These are phyloP conservation scores for Nemophila menziesii DNA, from an alignment of 257 asterid species.

Conservation along the genomic window DNA sequence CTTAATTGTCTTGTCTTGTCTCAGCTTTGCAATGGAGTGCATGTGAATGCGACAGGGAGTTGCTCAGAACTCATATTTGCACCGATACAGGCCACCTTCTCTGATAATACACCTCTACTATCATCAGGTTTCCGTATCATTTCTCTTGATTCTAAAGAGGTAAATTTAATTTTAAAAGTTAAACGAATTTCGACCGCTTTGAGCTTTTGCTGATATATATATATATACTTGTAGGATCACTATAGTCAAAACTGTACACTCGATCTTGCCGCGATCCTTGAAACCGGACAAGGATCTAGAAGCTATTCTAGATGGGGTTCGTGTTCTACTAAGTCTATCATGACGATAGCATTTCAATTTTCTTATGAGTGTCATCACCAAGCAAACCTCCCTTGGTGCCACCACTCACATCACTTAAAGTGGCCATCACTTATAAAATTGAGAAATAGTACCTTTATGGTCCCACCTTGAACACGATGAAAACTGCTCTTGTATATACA, in stretches of 20 bases:
- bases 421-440: too few relatives aligned
- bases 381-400: too few relatives aligned
- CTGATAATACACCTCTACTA: constrained; percentile 94
- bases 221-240: constrained; percentile 36
- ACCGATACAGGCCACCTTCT: constrained; percentile 91
- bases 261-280: constrained; percentile 92
- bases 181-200: too few relatives aligned
- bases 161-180: constrained; percentile 12
- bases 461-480: too few relatives aligned
- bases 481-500: too few relatives aligned
- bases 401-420: too few relatives aligned
- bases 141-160: constrained; percentile 68
- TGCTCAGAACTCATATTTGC: constrained; percentile 89
- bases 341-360: constrained; percentile 95
- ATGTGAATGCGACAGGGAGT: constrained; percentile 68
- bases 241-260: constrained; percentile 79
- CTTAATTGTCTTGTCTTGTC: constrained; percentile 2
- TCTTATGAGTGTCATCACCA: constrained; percentile 83
- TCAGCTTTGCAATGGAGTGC: constrained; percentile 91
- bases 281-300: constrained; percentile 45
- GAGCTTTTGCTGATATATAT: not conserved
- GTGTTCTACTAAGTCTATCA: constrained; percentile 55
- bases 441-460: too few relatives aligned
- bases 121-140: constrained; percentile 96
- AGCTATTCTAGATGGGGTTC: constrained; percentile 31